Evolutionary conservation across 305 asterid genomes (phyloP), one percentile per base, ranked within the genome.

Genomic region (Fraxinus ornus): DNA sequence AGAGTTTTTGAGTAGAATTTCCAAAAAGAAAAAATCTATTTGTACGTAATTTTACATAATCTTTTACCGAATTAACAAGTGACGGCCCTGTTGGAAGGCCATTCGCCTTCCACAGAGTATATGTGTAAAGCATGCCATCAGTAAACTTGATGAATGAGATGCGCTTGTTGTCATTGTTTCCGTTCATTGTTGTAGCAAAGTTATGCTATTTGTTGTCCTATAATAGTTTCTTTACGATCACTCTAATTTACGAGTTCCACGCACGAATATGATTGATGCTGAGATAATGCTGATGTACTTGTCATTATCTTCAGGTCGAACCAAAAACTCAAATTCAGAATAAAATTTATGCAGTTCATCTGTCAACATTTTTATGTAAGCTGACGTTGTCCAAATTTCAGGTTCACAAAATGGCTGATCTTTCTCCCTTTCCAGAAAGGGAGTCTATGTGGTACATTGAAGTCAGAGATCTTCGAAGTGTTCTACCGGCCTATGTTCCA

Each of bases 371-470:
- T 74, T 35, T 19, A 49, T 52, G 55, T 33, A 60, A 84, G 79
- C 78, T 66, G 76, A 30, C 57, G 33, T 78, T 52, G 41, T 82
- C 75, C 71, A 75, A 70, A 66, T 85, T 80, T 35, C 96, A 94
- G 99, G 98, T 93, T 78, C 98, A 94, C 92, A 94, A 95, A 86
- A 86, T 92, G 73, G 92, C 93, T 78, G 94, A 94, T 82, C 95
- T 95, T 79, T 94, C 98, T 8, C 82, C 83, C 19, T 86, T 84
- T 84, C 95, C 97, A 37, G 93, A 92, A 81, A 90, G 98, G 89
- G 98, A 93, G 88, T 85, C 98, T 52, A 12, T 41, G 32, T 28
- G 30, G 30, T 28, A 28, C 30, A 28, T 28, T 28, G 1, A 28
- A 28, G 30, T 76, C 90, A 72, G 97, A 95, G 89, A 95, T 89